Evolutionary conservation across 2,329 filamentous ascomycete species (phyloP), one percentile per base, ranked within the genome.

Genomic region (Cladosporium sp.): DNA sequence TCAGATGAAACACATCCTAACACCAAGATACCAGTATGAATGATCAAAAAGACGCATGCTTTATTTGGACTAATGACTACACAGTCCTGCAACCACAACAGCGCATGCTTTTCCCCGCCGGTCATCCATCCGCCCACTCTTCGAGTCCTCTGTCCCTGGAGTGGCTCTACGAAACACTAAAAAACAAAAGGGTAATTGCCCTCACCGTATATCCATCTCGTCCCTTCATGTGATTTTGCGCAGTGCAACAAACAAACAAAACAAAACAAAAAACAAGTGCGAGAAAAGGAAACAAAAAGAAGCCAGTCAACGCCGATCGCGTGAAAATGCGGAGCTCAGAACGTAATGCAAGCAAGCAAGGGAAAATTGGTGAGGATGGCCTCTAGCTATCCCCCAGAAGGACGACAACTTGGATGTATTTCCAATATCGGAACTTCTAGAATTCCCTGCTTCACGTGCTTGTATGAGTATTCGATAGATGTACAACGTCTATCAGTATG

Each of bases 211-310:
- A 55, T 55, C 52, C 52, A 11, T 55, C 52, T 55, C 52, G 52
- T 55, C 52, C 52, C 52, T 55, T 55, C 52, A 55, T 55, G 29
- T 55, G 52, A 31, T 55, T 33, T n/a, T 55, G 52, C 28, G 52
- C 52, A 33, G 31, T 23, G 16, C 49, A 52, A 29, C 23, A 52
- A 16, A 21, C 52, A n/a, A 31, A 53, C 16, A n/a, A 53, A 31
- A 28, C 16, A 29, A 28, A 53, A 11, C 21, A 33, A 53, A 31
- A 21, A 29, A 35, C 33, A 5, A 29, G 28, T 53, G 23, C 16
- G 50, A 53, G 50, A 23, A 46, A 21, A n/a, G 40, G 10, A 46
- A 21, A 21, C 18, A 46, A 21, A 21, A 21, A 12, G 5, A 46
- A 46, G 40, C 40, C 40, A 23, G 28, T n/a, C 6, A 29, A 55